phyloP scores from a whole-genome alignment of 208 protist genomes.

The Crithidia brevicula region DNA sequence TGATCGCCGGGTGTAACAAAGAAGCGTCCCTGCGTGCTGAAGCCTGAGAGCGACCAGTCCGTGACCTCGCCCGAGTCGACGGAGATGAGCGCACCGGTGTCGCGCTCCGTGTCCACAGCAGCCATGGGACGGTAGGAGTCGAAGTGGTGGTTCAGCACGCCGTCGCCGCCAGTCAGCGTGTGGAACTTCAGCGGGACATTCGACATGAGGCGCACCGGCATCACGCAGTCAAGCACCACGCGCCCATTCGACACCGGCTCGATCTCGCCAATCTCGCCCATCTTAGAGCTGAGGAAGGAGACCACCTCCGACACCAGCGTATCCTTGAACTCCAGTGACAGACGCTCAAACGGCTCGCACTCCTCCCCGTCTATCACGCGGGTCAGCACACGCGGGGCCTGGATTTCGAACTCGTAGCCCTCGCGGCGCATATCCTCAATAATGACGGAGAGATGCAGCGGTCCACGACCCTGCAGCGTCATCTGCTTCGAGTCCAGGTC shows the following conservation, averaged over 20 bases:
- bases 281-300: conserved; percentile 86
- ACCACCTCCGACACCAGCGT: conserved; percentile 72
- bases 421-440: conserved; percentile 98
- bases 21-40: conserved; percentile 81
- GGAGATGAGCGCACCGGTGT: conserved; percentile 89
- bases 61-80: conserved; percentile 86
- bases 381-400: conserved; percentile 93
- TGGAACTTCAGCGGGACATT: conserved; percentile 86
- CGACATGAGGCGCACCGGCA: conserved; percentile 89
- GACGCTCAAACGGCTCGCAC: conserved; percentile 88
- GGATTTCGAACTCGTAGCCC: conserved; percentile 96
- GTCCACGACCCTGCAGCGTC: conserved; percentile 94
- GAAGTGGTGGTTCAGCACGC: conserved; percentile 90
- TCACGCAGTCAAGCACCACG: conserved; percentile 83
- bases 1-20: conserved; percentile 86
- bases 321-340: conserved; percentile 86
- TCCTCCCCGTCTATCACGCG: conserved; percentile 73
- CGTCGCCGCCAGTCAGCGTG: conserved; percentile 87
- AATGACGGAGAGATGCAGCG: conserved; percentile 97
- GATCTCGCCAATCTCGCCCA: conserved; percentile 91
- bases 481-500: conserved; percentile 53
- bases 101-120: conserved; percentile 61
- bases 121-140: conserved; percentile 83
- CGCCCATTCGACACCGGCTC: conserved; percentile 76
- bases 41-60: conserved; percentile 85